Conservation (phyloP, 495 filamentous ascomycete genomes). For the Margaritispora aquatica region DNA sequence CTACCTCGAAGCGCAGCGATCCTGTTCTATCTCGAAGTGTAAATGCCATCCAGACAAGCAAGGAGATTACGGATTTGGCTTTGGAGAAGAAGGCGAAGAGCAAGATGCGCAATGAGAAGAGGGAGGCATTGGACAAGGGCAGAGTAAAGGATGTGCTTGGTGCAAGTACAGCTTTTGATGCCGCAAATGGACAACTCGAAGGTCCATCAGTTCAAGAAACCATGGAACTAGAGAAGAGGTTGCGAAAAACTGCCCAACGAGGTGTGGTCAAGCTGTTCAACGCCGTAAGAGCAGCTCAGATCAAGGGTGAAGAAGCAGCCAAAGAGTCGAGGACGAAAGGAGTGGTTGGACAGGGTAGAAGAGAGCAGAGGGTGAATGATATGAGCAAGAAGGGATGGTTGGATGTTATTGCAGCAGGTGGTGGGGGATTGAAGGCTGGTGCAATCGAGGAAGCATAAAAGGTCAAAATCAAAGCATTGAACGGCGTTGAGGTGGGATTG, state of each 20-base stretch:
- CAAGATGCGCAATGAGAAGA: constrained; percentile 75
- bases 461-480: constrained; percentile 4
- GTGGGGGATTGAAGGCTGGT: constrained; percentile 44
- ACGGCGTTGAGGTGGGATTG: constrained; percentile 18
- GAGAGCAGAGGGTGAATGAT: constrained; percentile 81
- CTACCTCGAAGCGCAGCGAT: constrained; percentile 70
- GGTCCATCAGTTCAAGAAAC: constrained; percentile 45
- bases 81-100: constrained; percentile 74
- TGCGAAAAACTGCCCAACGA: constrained; percentile 81
- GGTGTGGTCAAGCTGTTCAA: constrained; percentile 96
- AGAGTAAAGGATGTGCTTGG: constrained; percentile 76
- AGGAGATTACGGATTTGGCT: constrained; percentile 62
- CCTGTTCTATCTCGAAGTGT: constrained; percentile 80
- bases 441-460: constrained; percentile 42
- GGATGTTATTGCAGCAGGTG: constrained; percentile 73
- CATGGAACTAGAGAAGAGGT: constrained; percentile 68
- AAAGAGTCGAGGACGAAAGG: constrained; percentile 61
- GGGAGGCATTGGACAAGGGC: constrained; percentile 75
- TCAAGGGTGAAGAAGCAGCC: constrained; percentile 71
- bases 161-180: constrained; percentile 37
- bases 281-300: constrained; percentile 86
- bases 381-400: constrained; percentile 96
- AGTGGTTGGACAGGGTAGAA: constrained; percentile 63
- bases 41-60: constrained; percentile 56
- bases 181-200: constrained; percentile 36